These are phyloP conservation scores for Solanum tarapatanum DNA, from an alignment of 257 asterid species.

Conservation along the genomic window DNA sequence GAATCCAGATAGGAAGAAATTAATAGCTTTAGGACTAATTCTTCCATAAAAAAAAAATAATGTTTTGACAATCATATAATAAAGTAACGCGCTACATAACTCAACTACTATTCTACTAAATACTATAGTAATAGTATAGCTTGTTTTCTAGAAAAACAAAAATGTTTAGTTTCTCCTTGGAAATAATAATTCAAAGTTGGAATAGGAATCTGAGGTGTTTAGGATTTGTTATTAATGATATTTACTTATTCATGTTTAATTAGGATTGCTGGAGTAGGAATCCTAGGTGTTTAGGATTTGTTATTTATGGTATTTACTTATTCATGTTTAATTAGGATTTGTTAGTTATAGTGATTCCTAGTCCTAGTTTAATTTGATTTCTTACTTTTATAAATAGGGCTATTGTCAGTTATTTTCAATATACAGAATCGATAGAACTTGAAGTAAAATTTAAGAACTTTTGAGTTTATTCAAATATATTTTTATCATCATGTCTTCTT, in stretches of 20 bases:
- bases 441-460: background rate
- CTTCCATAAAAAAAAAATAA: background rate
- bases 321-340: no score
- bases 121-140: background rate
- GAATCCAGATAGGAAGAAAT: background rate
- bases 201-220: fast-evolving
- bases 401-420: background rate
- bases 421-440: background rate
- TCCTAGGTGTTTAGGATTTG: no score
- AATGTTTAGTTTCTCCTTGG: background rate
- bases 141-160: background rate
- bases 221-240: no score
- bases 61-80: background rate
- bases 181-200: no score
- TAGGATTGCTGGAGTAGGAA: no score
- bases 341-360: background rate
- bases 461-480: background rate
- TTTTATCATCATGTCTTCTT: background rate
- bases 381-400: background rate
- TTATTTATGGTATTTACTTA: no score
- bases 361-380: background rate
- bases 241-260: no score
- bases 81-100: background rate
- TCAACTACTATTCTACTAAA: background rate
- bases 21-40: background rate